Base-by-base conservation (phyloP, 495 filamentous ascomycete genomes). In the Xanthoparmelia taractica region DNA sequence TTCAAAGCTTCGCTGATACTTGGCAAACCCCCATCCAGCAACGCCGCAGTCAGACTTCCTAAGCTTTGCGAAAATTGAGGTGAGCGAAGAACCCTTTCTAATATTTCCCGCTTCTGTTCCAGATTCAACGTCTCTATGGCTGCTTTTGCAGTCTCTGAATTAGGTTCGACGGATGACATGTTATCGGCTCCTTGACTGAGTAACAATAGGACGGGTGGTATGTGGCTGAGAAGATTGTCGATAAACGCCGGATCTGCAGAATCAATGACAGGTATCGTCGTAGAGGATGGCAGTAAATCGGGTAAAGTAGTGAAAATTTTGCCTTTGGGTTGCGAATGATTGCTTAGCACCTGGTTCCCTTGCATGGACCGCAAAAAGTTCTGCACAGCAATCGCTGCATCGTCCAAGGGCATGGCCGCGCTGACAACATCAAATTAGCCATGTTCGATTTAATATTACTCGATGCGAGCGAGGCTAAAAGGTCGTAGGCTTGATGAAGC, bases 61-160 rank as follows among this genome's bases (percentile, higher is more conserved):
- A 96, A 73, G 67, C 90, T 93, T 71, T 99, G 94, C 59, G 80
- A 81, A 69, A 99, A 92, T 68, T 97, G 94, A 38, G 94, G 94
- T 66, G 87, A 92, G 59, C 88, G 85, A n/a, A 97, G 76, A 20
- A 97, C 91, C 67, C 85, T 86, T 73, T 83, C 83, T 27, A 99
- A 72, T 4, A 97, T 85, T 8, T 85, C 81, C 68, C 85, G 88
- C 80, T 97, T 97, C 72, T 96, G 87, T 10, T 79, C 79, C 12
- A 85, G 70, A 59, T 83, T 87, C 67, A 96, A 81, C n/a, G 87
- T 86, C 63, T 87, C 77, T 54, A 89, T 82, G 18, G 88, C 89
- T 11, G 88, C 88, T 69, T 86, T 77, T 23, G 85, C 81, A 20
- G 84, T 79, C 57, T 84, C 89, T 1, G 84, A 77, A 56, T 82